phyloP scores from a whole-genome alignment of 2,329 filamentous ascomycete genomes.

The Seiridium cupressi region DNA sequence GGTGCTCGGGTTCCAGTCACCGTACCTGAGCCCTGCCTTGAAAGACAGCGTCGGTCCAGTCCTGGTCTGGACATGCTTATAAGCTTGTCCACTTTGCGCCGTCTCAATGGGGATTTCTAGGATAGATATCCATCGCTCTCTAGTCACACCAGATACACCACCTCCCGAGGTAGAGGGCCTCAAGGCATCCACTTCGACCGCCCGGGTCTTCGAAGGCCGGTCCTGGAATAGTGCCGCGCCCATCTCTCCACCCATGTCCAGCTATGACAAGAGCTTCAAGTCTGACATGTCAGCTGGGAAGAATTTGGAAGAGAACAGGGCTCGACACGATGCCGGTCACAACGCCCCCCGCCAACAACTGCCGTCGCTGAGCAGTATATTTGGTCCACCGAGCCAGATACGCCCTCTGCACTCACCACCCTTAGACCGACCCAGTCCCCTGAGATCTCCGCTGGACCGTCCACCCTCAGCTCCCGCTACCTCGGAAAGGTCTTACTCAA shows the following conservation, averaged over 20 bases:
- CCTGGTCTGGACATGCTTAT: conserved; percentile 6
- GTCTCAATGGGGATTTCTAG: conserved; percentile 55
- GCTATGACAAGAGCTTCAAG: conserved; percentile 49
- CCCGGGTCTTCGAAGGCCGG: conserved; percentile 43
- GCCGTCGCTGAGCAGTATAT: conserved; percentile 56
- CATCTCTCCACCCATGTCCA: conserved; percentile 56
- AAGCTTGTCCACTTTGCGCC: conserved; percentile 17
- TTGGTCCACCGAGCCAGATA: conserved; percentile 45
- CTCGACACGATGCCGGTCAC: conserved; percentile 30
- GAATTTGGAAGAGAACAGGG: conserved; percentile 33
- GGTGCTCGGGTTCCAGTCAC: neutral
- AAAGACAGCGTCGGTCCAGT: neutral
- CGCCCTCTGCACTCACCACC: conserved; percentile 44
- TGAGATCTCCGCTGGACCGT: conserved; percentile 46
- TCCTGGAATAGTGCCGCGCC: conserved; percentile 42
- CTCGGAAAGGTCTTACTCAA: conserved; percentile 35
- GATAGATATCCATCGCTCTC: conserved; percentile 48
- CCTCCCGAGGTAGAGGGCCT: conserved; percentile 55
- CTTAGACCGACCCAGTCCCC: conserved; percentile 42
- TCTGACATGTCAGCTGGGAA: conserved; percentile 42
- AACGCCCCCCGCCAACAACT: conserved; percentile 44
- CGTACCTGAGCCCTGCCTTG: neutral
- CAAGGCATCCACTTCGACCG: conserved; percentile 45
- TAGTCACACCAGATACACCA: conserved; percentile 48
- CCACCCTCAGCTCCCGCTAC: conserved; percentile 36